Conservation (phyloP, 768 basidiomycete genomes). For the Dioszegia hungarica region DNA sequence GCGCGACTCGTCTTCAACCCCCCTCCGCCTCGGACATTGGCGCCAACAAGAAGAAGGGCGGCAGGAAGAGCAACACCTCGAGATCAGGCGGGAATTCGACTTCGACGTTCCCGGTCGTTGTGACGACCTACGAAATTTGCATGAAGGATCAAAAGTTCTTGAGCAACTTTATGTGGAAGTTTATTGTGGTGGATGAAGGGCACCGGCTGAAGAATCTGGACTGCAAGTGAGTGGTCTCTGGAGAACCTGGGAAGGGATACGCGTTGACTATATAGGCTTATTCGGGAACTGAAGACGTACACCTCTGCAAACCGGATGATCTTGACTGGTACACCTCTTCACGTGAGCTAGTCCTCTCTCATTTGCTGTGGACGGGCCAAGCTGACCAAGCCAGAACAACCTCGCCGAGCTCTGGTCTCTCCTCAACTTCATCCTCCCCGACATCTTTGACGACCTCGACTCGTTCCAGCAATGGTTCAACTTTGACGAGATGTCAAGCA, state of each 20-base stretch:
- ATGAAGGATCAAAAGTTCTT: conserved; percentile 72
- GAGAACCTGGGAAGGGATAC: background rate
- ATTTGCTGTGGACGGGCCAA: too few species aligned
- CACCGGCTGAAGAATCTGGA: conserved; percentile 93
- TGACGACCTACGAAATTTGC: conserved; percentile 91
- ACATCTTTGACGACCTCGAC: conserved; percentile 83
- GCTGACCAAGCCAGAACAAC: conserved; percentile 66
- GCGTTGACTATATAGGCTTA: conserved; percentile 54
- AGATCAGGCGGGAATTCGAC: conserved; percentile 41
- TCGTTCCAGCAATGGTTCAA: conserved; percentile 78
- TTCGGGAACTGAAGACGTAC: conserved; percentile 84
- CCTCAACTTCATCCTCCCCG: conserved; percentile 91
- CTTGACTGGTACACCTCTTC: conserved; percentile 90
- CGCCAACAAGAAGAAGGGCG: conserved; percentile 21
- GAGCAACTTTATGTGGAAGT: conserved; percentile 59
- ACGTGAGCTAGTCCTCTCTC: conserved; percentile 56
- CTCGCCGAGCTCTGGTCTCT: conserved; percentile 90
- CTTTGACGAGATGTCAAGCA: conserved; percentile 39
- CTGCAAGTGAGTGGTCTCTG: conserved; percentile 56
- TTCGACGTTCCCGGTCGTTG: conserved; percentile 66
- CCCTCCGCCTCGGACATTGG: conserved; percentile 34
- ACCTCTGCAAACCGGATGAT: conserved; percentile 81
- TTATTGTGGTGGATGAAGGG: conserved; percentile 75
- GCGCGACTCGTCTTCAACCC: conserved; percentile 58
- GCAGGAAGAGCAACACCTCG: conserved; percentile 13